Percentiles rank a stretch among this genome's conserved stretches.
Conservation (phyloP, 768 basidiomycete genomes). For the Pulveroboletus frians region DNA sequence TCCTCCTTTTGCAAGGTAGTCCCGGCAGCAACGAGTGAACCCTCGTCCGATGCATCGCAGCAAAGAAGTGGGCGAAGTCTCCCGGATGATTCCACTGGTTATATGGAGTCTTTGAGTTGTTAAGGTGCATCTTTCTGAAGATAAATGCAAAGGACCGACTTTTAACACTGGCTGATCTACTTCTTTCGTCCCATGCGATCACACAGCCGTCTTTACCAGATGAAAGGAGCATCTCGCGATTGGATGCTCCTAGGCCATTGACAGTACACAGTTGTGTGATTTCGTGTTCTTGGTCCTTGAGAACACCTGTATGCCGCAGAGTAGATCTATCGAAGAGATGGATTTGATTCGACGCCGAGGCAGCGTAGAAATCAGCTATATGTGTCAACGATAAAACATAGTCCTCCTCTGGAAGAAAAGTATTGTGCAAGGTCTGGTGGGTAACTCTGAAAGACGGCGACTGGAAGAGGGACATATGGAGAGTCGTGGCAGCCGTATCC, state of each 20-base stretch:
- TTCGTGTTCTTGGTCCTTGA: slow-evolving; percentile 54
- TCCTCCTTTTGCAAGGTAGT: slow-evolving; percentile 79
- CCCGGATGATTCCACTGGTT: slow-evolving; percentile 46
- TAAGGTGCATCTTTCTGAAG: slow-evolving; percentile 17
- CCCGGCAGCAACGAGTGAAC: slow-evolving; percentile 72
- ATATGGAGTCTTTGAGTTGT: slow-evolving; percentile 34
- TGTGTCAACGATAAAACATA: slow-evolving; percentile 61
- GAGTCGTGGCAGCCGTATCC: slow-evolving; percentile 4
- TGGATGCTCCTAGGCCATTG: slow-evolving; percentile 36
- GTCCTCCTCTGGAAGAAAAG: slow-evolving; percentile 36
- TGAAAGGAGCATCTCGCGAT: slow-evolving; percentile 49
- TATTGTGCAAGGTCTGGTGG: slow-evolving; percentile 27
- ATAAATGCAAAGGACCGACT: slow-evolving; percentile 40
- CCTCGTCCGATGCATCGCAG: slow-evolving; percentile 67
- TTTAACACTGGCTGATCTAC: slow-evolving; percentile 46
- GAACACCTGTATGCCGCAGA: slow-evolving; percentile 40
- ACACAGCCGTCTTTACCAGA: slow-evolving; percentile 70
- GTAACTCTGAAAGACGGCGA: slow-evolving; percentile 20
- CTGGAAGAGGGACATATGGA: slow-evolving; percentile 22
- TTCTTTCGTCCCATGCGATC: slow-evolving; percentile 71
- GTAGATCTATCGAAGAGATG: slow-evolving; percentile 60
- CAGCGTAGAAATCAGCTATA: slow-evolving; percentile 50
- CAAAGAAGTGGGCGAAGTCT: slow-evolving; percentile 47
- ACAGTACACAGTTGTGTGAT: slow-evolving; percentile 53
- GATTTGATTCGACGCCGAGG: slow-evolving; percentile 60